phyloP scores from a whole-genome alignment of 2,329 filamentous ascomycete species.

The Xylariaceae sp. region DNA sequence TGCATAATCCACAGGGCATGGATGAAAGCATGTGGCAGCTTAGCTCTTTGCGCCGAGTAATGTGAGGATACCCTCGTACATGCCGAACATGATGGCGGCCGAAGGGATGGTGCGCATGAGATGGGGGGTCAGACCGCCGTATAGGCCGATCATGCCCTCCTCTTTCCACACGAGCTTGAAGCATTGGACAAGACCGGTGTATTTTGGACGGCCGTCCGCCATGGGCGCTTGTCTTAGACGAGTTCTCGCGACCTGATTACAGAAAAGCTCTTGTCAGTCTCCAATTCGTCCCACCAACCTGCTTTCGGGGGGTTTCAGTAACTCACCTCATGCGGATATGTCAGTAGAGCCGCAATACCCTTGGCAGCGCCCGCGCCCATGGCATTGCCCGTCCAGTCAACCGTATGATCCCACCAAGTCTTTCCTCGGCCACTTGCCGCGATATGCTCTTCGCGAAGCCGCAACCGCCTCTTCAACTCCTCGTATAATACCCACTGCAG shows the following conservation, averaged over 20 bases:
- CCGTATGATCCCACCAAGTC: constrained; percentile 66
- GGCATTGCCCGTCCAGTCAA: constrained; percentile 74
- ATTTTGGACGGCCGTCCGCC: constrained; percentile 67
- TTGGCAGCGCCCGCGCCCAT: constrained; percentile 79
- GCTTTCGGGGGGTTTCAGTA: neutral
- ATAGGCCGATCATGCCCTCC: constrained; percentile 79
- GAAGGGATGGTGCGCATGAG: constrained; percentile 86
- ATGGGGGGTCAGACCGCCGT: constrained; percentile 87
- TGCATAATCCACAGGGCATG: no score
- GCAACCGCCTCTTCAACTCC: constrained; percentile 75
- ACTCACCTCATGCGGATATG: constrained; percentile 83
- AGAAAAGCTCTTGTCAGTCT: constrained; percentile 3
- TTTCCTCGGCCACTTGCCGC: constrained; percentile 54
- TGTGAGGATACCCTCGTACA: constrained; percentile 59
- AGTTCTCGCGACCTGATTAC: constrained; percentile 65
- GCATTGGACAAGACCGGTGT: constrained; percentile 82
- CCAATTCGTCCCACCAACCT: neutral
- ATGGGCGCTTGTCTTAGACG: constrained; percentile 79
- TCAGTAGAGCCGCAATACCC: constrained; percentile 73
- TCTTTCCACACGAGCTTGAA: constrained; percentile 84
- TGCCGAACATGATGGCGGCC: constrained; percentile 94
- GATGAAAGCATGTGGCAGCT: no score
- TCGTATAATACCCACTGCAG: constrained; percentile 94
- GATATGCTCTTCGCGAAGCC: constrained; percentile 55
- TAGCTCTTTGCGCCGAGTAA: constrained; percentile 29